Percentiles rank a stretch among this genome's conserved stretches.
Conservation (phyloP, 257 asterid genomes). For the Paulownia fortunei region DNA sequence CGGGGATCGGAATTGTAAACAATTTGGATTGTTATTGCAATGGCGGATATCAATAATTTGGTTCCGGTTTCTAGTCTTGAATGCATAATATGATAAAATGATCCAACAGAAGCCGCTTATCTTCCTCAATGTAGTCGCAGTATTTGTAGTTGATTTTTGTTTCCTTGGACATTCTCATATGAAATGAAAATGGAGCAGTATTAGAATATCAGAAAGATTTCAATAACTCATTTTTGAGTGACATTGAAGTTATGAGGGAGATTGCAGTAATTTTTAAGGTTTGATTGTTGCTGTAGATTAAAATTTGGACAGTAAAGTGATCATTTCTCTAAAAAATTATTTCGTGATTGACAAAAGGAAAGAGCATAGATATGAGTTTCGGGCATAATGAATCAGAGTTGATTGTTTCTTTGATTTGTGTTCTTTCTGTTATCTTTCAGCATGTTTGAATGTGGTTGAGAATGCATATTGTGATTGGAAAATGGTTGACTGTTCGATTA, state of each 20-base stretch:
- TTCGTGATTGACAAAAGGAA: not conserved
- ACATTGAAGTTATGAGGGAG: not conserved
- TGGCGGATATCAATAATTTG: not conserved
- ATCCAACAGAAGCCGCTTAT: not conserved
- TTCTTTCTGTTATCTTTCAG: not conserved
- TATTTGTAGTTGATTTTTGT: not conserved
- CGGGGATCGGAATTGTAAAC: not conserved
- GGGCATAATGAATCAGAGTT: not conserved
- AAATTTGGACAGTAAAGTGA: not conserved
- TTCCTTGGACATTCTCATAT: not conserved
- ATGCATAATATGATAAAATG: not conserved
- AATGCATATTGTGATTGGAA: constrained; percentile 25
- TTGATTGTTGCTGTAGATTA: not conserved
- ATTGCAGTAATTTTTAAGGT: not conserved
- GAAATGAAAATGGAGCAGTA: not conserved
- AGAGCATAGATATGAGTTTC: not conserved
- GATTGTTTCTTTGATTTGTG: not conserved
- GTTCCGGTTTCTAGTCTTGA: not conserved
- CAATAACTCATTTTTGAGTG: not conserved
- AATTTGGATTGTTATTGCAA: constrained; percentile 8
- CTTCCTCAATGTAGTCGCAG: not conserved
- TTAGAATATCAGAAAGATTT: not conserved
- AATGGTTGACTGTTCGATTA: not conserved
- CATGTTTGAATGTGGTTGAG: not conserved
- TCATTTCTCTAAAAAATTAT: not conserved